Percentiles rank a stretch among this genome's conserved stretches.
These are phyloP conservation scores for Russula lepida DNA, from an alignment of 768 basidiomycete species.

Conservation along the genomic window DNA sequence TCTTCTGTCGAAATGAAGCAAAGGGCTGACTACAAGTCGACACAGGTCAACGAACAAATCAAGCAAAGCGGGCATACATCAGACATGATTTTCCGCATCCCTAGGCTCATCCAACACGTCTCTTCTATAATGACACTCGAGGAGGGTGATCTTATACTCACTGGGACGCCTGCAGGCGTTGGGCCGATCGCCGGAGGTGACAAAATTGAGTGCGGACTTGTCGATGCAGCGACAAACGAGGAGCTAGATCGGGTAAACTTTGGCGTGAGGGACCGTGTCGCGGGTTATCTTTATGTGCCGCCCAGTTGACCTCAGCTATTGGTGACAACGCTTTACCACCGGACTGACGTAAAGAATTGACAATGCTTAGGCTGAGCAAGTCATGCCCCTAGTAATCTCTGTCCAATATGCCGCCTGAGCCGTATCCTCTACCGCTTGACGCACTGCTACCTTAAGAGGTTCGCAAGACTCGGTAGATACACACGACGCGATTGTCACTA, in stretches of 20 bases:
- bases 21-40: neutral
- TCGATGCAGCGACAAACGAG: constrained; percentile 42
- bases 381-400: neutral
- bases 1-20: neutral
- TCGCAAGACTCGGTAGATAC: constrained; percentile 4
- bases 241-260: constrained; percentile 59
- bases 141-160: constrained; percentile 89
- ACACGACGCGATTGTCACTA: constrained; percentile 27
- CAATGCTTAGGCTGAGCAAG: neutral
- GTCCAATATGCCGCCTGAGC: constrained; percentile 22
- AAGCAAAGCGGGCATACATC: constrained; percentile 81
- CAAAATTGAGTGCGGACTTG: constrained; percentile 63
- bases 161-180: constrained; percentile 89
- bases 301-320: neutral
- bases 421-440: constrained; percentile 20
- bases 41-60: constrained; percentile 69
- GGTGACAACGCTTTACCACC: neutral
- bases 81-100: constrained; percentile 92
- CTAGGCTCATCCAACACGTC: constrained; percentile 78
- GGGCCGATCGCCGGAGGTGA: constrained; percentile 73
- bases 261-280: constrained; percentile 52
- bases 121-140: constrained; percentile 98
- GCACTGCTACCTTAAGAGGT: constrained; percentile 20
- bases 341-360: constrained; percentile 39
- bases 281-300: constrained; percentile 53